Evolutionary conservation across 345 rosid species (phyloP), one percentile per base, ranked within the genome.

Genomic region (Eucalyptus marginata): DNA sequence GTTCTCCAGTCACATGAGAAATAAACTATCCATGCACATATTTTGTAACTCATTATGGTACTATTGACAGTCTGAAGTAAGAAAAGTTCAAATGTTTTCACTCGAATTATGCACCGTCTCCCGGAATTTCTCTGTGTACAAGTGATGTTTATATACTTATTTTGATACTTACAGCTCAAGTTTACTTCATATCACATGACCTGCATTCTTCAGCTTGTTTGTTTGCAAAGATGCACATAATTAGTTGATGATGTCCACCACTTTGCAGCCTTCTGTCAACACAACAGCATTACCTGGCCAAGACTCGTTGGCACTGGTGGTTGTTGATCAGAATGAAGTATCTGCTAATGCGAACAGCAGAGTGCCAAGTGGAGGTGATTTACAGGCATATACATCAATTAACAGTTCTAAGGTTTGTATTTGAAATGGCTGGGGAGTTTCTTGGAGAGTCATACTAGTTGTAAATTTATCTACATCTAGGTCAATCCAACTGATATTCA

Each of bases 291-390:
- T 89, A 71, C 56, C 86, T 51, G 87, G 86, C 87, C 91, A 91
- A 58, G 93, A 91, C 87, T 89, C 92, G 76, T 59, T 93, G 59
- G 64, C 91, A 20, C 31, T 89, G 86, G 88, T 94, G 92, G 89
- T 88, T 59, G 49, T 90, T 89, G 93, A 93, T 88, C 86, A 92
- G 88, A 92, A 89, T 5, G 89, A 92, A 71, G 54, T 43, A 40
- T 40, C 88, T 81, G 36, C 88, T 31, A 89, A 81, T 87, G 87
- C 85, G 15, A 87, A 71, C 90, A 89, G 54, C 64, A 93, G 85
- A 89, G 86, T 91, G 46, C 92, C 90, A 31, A 93, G 92, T 86
- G 94, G 93, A 88, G 93, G 96, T 59, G 25, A 49, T 86, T 54
- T 89, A 86, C 89, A 90, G 22, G 94, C 91, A 4, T 93, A 92